A percentile compares a stretch with the other conserved stretches of the same genome.
Evolutionary conservation across 2,329 filamentous ascomycete species (phyloP).

Genomic region (Sodiomyces alkalinus): DNA sequence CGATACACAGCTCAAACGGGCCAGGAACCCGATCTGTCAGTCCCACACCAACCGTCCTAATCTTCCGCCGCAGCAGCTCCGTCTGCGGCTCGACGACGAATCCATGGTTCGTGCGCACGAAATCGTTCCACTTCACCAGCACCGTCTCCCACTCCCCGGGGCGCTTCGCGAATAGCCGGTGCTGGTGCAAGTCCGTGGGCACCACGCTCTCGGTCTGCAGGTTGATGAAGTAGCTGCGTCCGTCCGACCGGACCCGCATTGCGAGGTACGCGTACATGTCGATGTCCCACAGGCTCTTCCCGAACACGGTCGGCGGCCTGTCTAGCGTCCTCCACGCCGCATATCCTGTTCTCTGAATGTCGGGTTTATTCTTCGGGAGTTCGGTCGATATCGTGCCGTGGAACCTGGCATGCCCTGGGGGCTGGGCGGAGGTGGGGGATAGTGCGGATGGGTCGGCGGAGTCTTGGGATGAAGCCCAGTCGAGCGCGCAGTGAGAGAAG

Average conservation of each 20-base stretch:
- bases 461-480: conserved; percentile 26
- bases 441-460: conserved; percentile 6
- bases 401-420: conserved; percentile 54
- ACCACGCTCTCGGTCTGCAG: conserved; percentile 89
- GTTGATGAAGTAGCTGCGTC: conserved; percentile 86
- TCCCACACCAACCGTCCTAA: conserved; percentile 73
- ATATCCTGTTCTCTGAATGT: conserved; percentile 68
- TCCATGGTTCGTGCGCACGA: conserved; percentile 88
- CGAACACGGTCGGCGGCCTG: conserved; percentile 65
- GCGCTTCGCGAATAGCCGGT: conserved; percentile 64
- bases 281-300: conserved; percentile 73
- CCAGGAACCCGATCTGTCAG: conserved; percentile 81
- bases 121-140: conserved; percentile 79
- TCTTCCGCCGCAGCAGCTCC: conserved; percentile 73
- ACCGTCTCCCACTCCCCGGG: conserved; percentile 91
- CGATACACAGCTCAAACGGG: conserved; percentile 74
- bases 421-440: conserved; percentile 7
- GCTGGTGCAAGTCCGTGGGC: conserved; percentile 90
- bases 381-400: conserved; percentile 78
- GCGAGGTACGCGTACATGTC: conserved; percentile 82
- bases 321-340: conserved; percentile 82
- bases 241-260: conserved; percentile 78
- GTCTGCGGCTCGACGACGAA: conserved; percentile 85
- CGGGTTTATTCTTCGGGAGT: conserved; percentile 58
- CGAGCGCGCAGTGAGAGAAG: conserved; percentile 59